A percentile compares a stretch with the other conserved stretches of the same genome.
phyloP scores from a whole-genome alignment of 2,329 filamentous ascomycete genomes.

The Botryosphaeria dothidea region DNA sequence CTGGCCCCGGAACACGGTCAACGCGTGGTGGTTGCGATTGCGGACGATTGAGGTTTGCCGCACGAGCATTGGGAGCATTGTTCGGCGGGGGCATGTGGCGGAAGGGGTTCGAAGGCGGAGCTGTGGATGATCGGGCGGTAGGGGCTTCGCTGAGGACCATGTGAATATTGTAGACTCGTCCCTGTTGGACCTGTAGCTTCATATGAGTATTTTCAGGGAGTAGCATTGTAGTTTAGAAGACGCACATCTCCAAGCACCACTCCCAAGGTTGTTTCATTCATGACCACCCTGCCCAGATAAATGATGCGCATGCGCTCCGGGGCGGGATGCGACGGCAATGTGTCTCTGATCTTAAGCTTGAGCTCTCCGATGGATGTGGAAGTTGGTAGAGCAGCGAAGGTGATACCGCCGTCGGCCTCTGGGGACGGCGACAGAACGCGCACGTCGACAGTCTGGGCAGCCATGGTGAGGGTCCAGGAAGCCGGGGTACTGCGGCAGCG shows the following conservation, averaged over 20 bases:
- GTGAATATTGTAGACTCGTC: constrained; percentile 19
- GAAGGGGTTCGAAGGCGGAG: constrained; percentile 41
- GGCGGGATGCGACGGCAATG: constrained; percentile 43
- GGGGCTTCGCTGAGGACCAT: constrained; percentile 23
- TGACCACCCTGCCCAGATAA: constrained; percentile 56
- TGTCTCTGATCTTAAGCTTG: constrained; percentile 53
- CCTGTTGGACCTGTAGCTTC: constrained; percentile 31
- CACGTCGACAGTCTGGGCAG: constrained; percentile 32
- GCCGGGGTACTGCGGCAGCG: constrained; percentile 31
- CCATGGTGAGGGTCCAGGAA: constrained; percentile 20
- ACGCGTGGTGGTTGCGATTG: constrained; percentile 15
- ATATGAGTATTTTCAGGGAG: neutral
- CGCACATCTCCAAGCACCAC: constrained; percentile 49
- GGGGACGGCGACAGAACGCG: constrained; percentile 41
- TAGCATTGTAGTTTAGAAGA: neutral
- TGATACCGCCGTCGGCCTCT: constrained; percentile 37
- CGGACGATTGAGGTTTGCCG: neutral
- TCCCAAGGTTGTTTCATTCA: constrained; percentile 50
- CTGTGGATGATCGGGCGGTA: constrained; percentile 30
- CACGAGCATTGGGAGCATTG: constrained; percentile 33
- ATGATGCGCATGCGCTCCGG: constrained; percentile 57
- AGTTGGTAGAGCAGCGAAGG: constrained; percentile 33
- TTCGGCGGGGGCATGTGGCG: constrained; percentile 26
- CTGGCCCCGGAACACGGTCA: neutral
- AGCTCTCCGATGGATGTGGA: constrained; percentile 52